phyloP scores from a whole-genome alignment of 75 land plant genomes.

The Cunninghamia lanceolata region DNA sequence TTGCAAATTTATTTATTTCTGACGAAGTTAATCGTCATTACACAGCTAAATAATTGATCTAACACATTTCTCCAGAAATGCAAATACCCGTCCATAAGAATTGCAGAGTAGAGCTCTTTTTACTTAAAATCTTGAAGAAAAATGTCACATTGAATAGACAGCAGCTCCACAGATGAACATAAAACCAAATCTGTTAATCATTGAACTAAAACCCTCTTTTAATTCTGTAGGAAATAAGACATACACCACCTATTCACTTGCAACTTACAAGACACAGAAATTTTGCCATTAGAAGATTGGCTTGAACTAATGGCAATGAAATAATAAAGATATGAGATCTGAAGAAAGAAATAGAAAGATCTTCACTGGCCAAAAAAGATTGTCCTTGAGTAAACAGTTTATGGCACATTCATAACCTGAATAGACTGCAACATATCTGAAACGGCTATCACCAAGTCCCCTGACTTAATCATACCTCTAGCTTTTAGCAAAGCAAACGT shows the following conservation, averaged over 20 bases:
- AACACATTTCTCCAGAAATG: not conserved
- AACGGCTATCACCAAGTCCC: conserved; percentile 66
- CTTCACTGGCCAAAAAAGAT: conserved; percentile 1
- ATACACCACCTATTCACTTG: not conserved
- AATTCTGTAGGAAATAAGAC: not conserved
- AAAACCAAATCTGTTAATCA: not conserved
- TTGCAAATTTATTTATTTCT: no score
- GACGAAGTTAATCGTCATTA: not conserved
- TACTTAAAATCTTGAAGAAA: not conserved
- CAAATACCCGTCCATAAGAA: not conserved
- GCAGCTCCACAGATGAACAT: not conserved
- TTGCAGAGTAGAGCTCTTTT: not conserved
- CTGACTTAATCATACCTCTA: conserved; percentile 49
- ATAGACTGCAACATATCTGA: conserved; percentile 66
- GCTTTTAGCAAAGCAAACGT: conserved; percentile 52
- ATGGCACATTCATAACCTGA: conserved; percentile 35
- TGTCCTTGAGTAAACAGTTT: not conserved
- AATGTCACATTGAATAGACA: not conserved
- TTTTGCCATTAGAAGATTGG: not conserved
- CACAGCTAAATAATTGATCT: not conserved
- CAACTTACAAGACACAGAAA: not conserved
- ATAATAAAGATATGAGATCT: not conserved
- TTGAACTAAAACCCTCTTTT: not conserved
- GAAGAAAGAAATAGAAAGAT: not conserved
- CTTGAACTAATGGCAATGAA: not conserved